These are phyloP conservation scores for Tubosaeta brunneosetosa DNA, from an alignment of 768 basidiomycete genomes.

Conservation along the genomic window DNA sequence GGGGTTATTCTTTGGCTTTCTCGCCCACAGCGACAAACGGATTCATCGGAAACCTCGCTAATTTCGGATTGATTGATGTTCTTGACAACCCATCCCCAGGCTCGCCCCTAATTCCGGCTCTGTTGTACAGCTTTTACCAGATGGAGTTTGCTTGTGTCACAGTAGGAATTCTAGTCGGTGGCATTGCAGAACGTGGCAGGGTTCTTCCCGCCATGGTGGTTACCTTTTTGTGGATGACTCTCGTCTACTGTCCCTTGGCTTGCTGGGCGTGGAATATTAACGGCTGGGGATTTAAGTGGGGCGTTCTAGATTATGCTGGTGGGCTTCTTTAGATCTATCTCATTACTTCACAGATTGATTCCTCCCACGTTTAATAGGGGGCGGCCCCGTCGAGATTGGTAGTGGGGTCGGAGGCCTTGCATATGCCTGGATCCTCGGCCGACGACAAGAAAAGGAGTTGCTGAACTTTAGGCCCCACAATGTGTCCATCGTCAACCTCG, in stretches of 20 bases:
- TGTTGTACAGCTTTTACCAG: conserved; percentile 83
- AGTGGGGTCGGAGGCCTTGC: conserved; percentile 83
- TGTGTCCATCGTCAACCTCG: conserved; percentile 76
- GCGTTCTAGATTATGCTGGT: conserved; percentile 87
- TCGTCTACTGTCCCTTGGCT: conserved; percentile 86
- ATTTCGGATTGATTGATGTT: conserved; percentile 74
- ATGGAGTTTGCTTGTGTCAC: conserved; percentile 86
- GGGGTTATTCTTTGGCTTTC: conserved; percentile 84
- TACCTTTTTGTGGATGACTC: conserved; percentile 77
- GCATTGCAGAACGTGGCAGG: conserved; percentile 82
- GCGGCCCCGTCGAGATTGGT: conserved; percentile 85
- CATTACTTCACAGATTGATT: conserved; percentile 1
- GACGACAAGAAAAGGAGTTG: conserved; percentile 65
- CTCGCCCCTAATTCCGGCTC: conserved; percentile 73
- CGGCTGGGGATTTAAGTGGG: conserved; percentile 84
- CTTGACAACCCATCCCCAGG: conserved; percentile 71
- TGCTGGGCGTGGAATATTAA: conserved; percentile 79
- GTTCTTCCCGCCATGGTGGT: conserved; percentile 79
- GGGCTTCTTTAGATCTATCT: conserved; percentile 17
- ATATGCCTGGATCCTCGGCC: conserved; percentile 82
- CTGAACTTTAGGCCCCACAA: conserved; percentile 86
- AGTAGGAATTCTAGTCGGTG: conserved; percentile 70
- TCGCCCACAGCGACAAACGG: conserved; percentile 71
- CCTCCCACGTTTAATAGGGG: conserved; percentile 41
- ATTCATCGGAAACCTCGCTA: conserved; percentile 72